A percentile compares a stretch with the other conserved stretches of the same genome.
Conservation (phyloP, 2,329 filamentous ascomycete species). For the Zymoseptoria brevis region DNA sequence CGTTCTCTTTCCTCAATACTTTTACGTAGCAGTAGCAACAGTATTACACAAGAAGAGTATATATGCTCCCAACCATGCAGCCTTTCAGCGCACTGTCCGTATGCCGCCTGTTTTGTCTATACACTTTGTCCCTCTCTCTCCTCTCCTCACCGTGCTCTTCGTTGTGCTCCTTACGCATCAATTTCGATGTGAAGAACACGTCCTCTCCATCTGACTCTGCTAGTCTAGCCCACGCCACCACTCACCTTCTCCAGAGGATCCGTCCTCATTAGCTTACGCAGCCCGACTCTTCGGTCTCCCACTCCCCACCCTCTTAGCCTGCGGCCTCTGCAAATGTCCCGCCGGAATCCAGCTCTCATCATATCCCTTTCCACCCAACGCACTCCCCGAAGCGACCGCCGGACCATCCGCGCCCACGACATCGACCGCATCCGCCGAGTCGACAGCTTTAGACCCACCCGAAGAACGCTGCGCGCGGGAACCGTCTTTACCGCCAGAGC, state of each 20-base stretch:
- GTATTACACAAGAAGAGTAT: not conserved
- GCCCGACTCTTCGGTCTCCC: slow-evolving; percentile 36
- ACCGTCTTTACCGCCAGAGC: slow-evolving; percentile 46
- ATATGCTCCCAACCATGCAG: not conserved
- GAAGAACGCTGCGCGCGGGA: slow-evolving; percentile 57
- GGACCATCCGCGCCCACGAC: slow-evolving; percentile 65
- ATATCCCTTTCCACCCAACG: slow-evolving; percentile 59
- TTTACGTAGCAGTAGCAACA: not conserved
- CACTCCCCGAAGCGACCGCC: slow-evolving; percentile 49
- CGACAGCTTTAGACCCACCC: slow-evolving; percentile 60
- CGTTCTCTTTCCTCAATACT: too few species aligned
- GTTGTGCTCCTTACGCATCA: not conserved
- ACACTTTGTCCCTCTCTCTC: not conserved
- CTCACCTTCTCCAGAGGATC: not conserved
- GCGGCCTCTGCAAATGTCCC: slow-evolving; percentile 79
- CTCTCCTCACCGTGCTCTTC: not conserved
- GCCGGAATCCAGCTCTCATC: slow-evolving; percentile 92
- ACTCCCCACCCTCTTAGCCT: slow-evolving; percentile 55
- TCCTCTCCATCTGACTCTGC: not conserved
- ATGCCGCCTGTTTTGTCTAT: not conserved
- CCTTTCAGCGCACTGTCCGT: not conserved
- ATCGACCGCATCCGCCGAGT: slow-evolving; percentile 49
- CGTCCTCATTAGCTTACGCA: slow-evolving; percentile 9
- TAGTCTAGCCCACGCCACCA: not conserved
- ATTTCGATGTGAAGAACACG: not conserved